Evolutionary conservation across 768 basidiomycete genomes (phyloP).

Genomic region (Piloderma croceum): DNA sequence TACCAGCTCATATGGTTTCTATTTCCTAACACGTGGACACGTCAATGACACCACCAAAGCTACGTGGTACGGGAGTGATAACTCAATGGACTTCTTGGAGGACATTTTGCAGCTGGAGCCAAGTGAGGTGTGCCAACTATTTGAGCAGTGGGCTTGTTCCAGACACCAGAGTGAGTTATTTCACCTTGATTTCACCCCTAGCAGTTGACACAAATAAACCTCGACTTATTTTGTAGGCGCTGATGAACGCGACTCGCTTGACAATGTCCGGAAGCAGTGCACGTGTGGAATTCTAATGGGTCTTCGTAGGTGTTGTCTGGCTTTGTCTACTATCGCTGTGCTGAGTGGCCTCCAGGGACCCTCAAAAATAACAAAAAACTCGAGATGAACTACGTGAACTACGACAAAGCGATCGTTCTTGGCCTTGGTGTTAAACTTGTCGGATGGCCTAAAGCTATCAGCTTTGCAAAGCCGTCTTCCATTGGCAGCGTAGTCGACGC

Average conservation of each 20-base stretch:
- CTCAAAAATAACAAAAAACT: neutral
- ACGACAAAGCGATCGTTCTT: conserved; percentile 2
- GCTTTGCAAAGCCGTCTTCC: conserved; percentile 1
- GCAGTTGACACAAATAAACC: neutral
- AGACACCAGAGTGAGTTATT: conserved; percentile 1
- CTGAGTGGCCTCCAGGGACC: neutral
- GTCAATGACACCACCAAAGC: conserved; percentile 8
- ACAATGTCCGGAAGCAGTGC: neutral
- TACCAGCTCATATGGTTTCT: neutral
- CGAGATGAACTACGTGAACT: conserved; percentile 2
- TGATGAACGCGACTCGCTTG: neutral
- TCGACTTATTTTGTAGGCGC: neutral
- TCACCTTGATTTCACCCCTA: too few relatives aligned
- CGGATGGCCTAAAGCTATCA: conserved; percentile 6
- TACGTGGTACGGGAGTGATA: conserved; percentile 4
- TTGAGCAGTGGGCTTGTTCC: conserved; percentile 4
- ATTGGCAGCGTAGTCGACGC: conserved; percentile 2
- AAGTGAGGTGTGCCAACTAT: neutral
- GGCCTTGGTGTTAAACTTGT: neutral
- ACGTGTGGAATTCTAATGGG: neutral
- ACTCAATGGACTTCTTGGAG: conserved; percentile 5
- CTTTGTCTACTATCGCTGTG: neutral
- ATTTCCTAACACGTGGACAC: conserved; percentile 7
- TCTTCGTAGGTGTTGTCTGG: neutral
- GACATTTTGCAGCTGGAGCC: conserved; percentile 1